Percentiles rank a stretch among this genome's conserved stretches.
These are phyloP conservation scores for Arthrocladium fulminans DNA, from an alignment of 2,329 filamentous ascomycete genomes.

Conservation along the genomic window DNA sequence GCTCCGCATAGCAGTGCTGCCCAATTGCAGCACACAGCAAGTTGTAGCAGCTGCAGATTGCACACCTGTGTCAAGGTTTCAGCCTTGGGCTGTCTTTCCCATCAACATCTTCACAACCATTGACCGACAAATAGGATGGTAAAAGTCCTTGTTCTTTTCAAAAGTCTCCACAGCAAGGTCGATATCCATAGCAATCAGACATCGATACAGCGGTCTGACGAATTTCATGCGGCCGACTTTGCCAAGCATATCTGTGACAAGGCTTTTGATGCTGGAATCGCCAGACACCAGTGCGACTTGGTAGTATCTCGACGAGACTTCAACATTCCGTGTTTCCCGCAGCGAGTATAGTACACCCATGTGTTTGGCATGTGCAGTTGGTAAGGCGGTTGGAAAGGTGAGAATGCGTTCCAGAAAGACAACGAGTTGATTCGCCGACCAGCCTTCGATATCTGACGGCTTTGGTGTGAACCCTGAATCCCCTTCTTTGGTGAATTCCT, in stretches of 20 bases:
- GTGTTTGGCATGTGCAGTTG: conserved; percentile 54
- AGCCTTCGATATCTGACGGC: conserved; percentile 59
- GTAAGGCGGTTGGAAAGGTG: conserved; percentile 55
- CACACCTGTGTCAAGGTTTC: background rate
- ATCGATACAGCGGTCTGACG: conserved; percentile 69
- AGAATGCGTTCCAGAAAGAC: conserved; percentile 82
- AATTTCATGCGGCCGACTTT: conserved; percentile 94
- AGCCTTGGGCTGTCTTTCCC: conserved; percentile 24
- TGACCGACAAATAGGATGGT: conserved; percentile 82
- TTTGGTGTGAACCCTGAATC: conserved; percentile 49
- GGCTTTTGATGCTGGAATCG: conserved; percentile 59
- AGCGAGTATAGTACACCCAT: conserved; percentile 71
- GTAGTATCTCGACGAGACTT: conserved; percentile 73
- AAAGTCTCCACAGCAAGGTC: conserved; percentile 73
- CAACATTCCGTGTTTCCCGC: conserved; percentile 68
- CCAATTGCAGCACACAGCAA: no score
- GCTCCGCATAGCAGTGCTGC: no score
- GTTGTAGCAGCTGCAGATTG: no score
- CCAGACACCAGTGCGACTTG: conserved; percentile 67
- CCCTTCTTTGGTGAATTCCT: conserved; percentile 39
- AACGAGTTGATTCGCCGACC: conserved; percentile 79
- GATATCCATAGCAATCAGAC: conserved; percentile 64
- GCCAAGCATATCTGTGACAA: conserved; percentile 65
- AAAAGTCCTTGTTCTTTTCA: conserved; percentile 80
- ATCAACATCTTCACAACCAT: conserved; percentile 81